Evolutionary conservation across 2,329 filamentous ascomycete genomes (phyloP).

Genomic region (Aspergillus flavus): DNA sequence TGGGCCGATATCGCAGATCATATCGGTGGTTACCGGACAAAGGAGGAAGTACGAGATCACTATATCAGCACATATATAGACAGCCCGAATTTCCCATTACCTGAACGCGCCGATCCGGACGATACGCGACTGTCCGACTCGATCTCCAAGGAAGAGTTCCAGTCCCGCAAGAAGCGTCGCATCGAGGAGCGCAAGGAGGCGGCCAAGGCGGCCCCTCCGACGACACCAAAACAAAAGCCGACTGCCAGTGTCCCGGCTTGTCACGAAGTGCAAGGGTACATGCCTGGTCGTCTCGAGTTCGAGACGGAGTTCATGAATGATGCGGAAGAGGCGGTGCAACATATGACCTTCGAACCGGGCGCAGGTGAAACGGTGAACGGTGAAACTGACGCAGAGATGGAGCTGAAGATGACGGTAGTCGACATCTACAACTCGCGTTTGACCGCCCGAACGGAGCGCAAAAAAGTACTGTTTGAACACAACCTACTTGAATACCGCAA

Average conservation of each 20-base stretch:
- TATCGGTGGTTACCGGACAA: constrained; percentile 90
- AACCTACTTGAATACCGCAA: constrained; percentile 90
- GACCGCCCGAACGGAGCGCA: constrained; percentile 87
- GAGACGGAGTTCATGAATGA: constrained; percentile 98
- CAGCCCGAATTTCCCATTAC: constrained; percentile 81
- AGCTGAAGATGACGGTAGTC: constrained; percentile 96
- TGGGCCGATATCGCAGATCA: constrained; percentile 99
- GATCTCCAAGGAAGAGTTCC: constrained; percentile 89
- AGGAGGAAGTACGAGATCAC: constrained; percentile 94
- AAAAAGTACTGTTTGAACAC: constrained; percentile 96
- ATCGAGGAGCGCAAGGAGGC: constrained; percentile 91
- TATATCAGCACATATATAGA: constrained; percentile 88
- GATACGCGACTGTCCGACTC: constrained; percentile 77
- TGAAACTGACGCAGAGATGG: constrained; percentile 91
- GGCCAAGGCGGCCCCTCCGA: constrained; percentile 78
- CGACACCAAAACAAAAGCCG: constrained; percentile 91
- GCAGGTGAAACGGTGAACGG: constrained; percentile 89
- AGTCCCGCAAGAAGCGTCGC: constrained; percentile 84
- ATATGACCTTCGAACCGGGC: constrained; percentile 97
- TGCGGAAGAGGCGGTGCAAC: constrained; percentile 94
- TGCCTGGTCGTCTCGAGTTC: constrained; percentile 96
- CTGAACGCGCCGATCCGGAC: constrained; percentile 79
- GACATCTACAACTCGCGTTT: constrained; percentile 95
- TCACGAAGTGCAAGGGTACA: constrained; percentile 97
- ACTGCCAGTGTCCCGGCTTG: constrained; percentile 94